Percentiles rank a stretch among this genome's conserved stretches.
Conservation (phyloP, 306 rosid species). For the Gynostemma pentaphyllum region DNA sequence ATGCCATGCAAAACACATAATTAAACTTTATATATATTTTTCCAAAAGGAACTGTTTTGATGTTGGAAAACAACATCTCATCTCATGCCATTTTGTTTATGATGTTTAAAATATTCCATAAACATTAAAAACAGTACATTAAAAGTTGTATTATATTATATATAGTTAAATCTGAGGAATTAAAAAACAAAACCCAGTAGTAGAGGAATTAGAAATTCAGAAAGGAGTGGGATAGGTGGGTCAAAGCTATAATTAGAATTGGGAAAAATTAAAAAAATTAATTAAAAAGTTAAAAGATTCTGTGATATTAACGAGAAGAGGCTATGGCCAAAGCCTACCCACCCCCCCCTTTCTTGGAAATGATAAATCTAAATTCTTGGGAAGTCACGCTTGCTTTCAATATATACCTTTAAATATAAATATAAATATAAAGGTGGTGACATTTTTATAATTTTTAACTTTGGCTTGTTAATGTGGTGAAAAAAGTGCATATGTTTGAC, state of each 20-base stretch:
- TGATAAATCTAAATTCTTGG: slow-evolving; percentile 60
- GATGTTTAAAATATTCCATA: too few species aligned
- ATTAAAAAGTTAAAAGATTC: slow-evolving; percentile 35
- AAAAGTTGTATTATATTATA: too few species aligned
- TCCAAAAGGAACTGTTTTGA: not conserved
- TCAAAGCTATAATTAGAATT: not conserved
- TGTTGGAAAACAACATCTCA: not conserved
- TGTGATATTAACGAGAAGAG: slow-evolving; percentile 45
- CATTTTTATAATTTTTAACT: too few species aligned
- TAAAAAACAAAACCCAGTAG: too few species aligned
- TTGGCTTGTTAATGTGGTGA: not conserved
- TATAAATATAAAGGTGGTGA: not conserved
- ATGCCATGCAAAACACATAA: not conserved
- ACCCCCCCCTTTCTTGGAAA: slow-evolving; percentile 82
- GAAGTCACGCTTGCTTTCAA: slow-evolving; percentile 49
- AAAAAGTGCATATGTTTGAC: slow-evolving; percentile 11
- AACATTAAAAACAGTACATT: too few species aligned
- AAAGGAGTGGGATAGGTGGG: not conserved
- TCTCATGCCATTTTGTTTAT: not conserved
- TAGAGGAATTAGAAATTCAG: not conserved
- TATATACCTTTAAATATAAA: slow-evolving; percentile 15
- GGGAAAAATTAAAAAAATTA: not conserved
- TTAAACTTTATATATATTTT: not conserved
- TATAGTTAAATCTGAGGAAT: too few species aligned
- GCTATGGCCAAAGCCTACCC: slow-evolving; percentile 31